These are phyloP conservation scores for Phanerodontia chrysosporium DNA, from an alignment of 768 basidiomycete species.

Conservation along the genomic window DNA sequence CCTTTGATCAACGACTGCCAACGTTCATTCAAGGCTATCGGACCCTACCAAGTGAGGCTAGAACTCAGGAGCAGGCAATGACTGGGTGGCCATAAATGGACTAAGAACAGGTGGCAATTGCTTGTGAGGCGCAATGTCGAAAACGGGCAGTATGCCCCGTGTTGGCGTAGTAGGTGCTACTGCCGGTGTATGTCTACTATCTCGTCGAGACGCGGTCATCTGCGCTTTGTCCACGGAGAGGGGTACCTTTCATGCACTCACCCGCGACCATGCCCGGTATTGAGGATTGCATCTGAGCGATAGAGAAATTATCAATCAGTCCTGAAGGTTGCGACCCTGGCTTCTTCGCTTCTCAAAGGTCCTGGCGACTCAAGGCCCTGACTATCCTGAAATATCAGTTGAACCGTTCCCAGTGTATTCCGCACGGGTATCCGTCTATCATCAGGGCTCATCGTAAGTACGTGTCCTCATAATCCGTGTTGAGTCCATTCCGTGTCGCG, in stretches of 20 bases:
- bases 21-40: neutral
- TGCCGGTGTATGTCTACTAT: neutral
- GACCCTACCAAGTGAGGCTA: neutral
- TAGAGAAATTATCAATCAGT: neutral
- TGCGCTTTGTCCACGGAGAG: no score
- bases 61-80: neutral
- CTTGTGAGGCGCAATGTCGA: no score
- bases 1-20: neutral
- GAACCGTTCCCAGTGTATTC: neutral
- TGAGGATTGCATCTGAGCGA: neutral
- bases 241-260: neutral
- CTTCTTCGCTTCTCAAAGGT: neutral
- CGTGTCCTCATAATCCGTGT: neutral
- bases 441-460: neutral
- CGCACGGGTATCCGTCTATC: neutral
- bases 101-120: no score
- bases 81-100: neutral
- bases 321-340: neutral
- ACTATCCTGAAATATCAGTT: neutral
- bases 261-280: neutral
- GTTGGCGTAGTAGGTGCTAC: neutral
- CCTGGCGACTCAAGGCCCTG: neutral
- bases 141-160: neutral
- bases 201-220: no score
- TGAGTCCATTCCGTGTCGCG: neutral